These are phyloP conservation scores for Zygnema cylindricum DNA, from an alignment of 139 green algal genomes.

Conservation along the genomic window DNA sequence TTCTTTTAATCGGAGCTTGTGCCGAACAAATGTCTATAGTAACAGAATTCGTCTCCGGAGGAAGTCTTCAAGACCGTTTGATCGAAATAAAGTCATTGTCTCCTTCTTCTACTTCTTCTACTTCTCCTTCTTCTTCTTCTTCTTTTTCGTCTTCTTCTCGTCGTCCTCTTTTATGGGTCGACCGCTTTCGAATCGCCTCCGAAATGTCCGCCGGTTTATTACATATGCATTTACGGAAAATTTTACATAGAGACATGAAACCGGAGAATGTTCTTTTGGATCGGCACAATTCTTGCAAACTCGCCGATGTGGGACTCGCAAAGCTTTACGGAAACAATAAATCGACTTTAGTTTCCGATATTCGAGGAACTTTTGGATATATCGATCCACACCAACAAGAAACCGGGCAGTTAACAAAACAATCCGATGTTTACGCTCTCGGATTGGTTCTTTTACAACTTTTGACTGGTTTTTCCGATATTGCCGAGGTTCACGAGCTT, in stretches of 20 bases:
- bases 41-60: not conserved
- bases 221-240: not conserved
- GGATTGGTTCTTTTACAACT: not conserved
- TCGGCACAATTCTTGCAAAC: not conserved
- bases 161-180: not conserved
- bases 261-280: conserved; percentile 19
- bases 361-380: conserved; percentile 10
- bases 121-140: not conserved
- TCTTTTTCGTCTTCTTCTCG: not conserved
- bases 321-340: not conserved
- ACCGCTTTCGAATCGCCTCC: conserved; percentile 9
- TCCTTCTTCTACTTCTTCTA: not conserved
- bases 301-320: conserved; percentile 14
- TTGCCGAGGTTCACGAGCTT: not conserved
- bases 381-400: conserved; percentile 12
- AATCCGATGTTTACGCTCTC: conserved; percentile 13
- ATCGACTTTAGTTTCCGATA: not conserved
- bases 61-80: not conserved
- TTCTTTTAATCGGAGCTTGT: not conserved
- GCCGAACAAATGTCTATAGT: not conserved
- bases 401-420: not conserved
- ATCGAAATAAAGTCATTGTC: not conserved
- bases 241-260: conserved; percentile 5
- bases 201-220: conserved; percentile 4
- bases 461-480: not conserved